phyloP scores from a whole-genome alignment of 306 rosid genomes.

The Quercus engelmannii region DNA sequence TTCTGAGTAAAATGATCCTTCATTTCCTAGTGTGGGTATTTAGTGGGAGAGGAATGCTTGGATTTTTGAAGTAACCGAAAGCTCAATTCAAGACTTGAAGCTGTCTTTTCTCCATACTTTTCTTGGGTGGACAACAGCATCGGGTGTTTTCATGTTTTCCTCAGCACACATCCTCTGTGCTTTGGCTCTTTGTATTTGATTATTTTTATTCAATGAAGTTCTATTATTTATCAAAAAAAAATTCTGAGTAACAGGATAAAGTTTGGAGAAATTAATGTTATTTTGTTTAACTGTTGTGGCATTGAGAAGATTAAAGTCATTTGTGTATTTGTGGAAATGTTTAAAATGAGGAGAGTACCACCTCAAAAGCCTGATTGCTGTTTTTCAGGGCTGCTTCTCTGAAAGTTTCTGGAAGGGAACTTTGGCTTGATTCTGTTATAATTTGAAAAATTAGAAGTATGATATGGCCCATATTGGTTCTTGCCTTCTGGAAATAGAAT shows the following conservation, averaged over 20 bases:
- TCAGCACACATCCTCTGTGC: too few species aligned
- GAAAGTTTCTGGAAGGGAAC: not conserved
- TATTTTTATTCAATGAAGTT: too few species aligned
- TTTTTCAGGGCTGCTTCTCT: not conserved
- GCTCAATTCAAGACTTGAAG: too few species aligned
- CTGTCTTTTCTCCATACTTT: too few species aligned
- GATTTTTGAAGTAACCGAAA: too few species aligned
- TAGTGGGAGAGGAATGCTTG: too few species aligned
- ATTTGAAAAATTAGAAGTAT: not conserved
- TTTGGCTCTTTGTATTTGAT: too few species aligned
- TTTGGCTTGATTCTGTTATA: not conserved
- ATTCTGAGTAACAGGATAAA: not conserved
- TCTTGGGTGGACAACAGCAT: too few species aligned
- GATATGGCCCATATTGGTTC: not conserved
- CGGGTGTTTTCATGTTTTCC: too few species aligned
- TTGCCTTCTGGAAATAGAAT: not conserved
- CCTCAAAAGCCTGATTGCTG: not conserved
- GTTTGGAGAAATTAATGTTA: not conserved
- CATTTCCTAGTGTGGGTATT: too few species aligned
- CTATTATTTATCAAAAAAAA: too few species aligned
- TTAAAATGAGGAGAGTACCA: not conserved
- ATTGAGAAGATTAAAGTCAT: not conserved
- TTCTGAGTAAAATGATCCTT: too few species aligned
- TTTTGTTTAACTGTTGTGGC: not conserved
- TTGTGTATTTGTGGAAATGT: not conserved